Percentiles rank a stretch among this genome's conserved stretches.
phyloP scores from a whole-genome alignment of 2,329 filamentous ascomycete species.

The Talaromyces sp. region DNA sequence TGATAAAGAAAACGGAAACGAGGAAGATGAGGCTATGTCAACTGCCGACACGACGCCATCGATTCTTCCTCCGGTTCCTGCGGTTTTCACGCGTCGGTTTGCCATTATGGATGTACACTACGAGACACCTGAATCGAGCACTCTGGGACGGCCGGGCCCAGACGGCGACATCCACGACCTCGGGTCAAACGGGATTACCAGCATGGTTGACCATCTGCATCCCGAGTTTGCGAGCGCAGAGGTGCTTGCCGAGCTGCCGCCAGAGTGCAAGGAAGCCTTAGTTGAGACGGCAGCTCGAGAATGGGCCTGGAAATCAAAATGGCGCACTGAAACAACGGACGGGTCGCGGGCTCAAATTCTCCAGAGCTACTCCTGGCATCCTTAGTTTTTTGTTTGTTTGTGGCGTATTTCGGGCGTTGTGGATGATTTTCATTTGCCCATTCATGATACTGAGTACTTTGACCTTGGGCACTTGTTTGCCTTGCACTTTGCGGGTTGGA shows the following conservation, averaged over 20 bases:
- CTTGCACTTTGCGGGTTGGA: not conserved
- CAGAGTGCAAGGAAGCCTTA: constrained; percentile 65
- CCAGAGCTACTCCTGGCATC: constrained; percentile 39
- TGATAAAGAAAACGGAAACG: not conserved
- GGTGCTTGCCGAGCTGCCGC: constrained; percentile 40
- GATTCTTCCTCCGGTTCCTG: constrained; percentile 53
- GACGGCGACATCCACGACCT: constrained; percentile 36
- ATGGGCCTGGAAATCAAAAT: constrained; percentile 66
- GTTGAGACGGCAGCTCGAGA: constrained; percentile 63
- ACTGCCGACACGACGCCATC: constrained; percentile 16
- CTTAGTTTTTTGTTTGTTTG: constrained; percentile 20
- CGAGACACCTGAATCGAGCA: constrained; percentile 55
- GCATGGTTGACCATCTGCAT: constrained; percentile 28
- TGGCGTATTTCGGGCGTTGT: not conserved
- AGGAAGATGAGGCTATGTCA: constrained; percentile 11
- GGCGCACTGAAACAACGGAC: constrained; percentile 64
- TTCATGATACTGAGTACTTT: not conserved
- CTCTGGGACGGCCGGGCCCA: constrained; percentile 54
- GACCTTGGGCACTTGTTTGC: too few relatives aligned
- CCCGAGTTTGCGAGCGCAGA: constrained; percentile 36
- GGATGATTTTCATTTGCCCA: not conserved
- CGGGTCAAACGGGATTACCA: constrained; percentile 39
- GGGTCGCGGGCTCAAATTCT: constrained; percentile 31
- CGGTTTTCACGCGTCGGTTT: constrained; percentile 57
- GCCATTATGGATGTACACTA: constrained; percentile 59